Evolutionary conservation across 1,284 basidiomycete genomes (phyloP), one percentile per base, ranked within the genome.

Genomic region (Agroathelia rolfsii): DNA sequence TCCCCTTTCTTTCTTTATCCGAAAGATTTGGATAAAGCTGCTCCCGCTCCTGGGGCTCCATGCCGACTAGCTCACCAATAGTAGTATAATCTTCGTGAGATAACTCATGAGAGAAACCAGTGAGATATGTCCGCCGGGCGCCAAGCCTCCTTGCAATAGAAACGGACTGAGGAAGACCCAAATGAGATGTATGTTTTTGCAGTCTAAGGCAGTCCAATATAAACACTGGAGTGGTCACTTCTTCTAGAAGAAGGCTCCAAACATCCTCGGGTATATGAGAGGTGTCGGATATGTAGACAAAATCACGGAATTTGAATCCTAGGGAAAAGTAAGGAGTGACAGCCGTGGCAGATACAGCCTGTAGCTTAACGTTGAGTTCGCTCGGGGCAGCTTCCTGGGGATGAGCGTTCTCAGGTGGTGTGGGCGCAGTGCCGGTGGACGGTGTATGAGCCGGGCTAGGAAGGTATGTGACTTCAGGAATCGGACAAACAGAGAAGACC

Each of bases 241-340:
- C n/a, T n/a, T n/a, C n/a, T 14, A n/a, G 59, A n/a, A 81, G 62
- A 25, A 73, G 41, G 10, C 53, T 39, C 77, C 81, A 83, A 24
- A 72, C 66, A 18, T 72, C 65, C 7, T 79, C 69, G 2, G 85
- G 81, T 35, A 88, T 80, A 45, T 64, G 51, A 4, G 80, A 84
- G 22, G 76, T 78, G 49, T 88, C 85, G 16, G 80, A 80, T 34
- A 87, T 62, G 52, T 86, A 85, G 9, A 73, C 59, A 28, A 86
- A 49, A 25, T 75, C 59, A 41, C 72, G 64, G 18, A 88, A 65
- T 43, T 76, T 64, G 60, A 86, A 88, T n/a, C 78, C 82, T 42
- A 79, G 67, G 46, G 74, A 82, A 30, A 74, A 51, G 51, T 78
- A 85, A 2, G 83, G 82, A 10, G 60, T 56, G 15, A 74, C 58